Percentiles rank a stretch among this genome's conserved stretches.
phyloP scores from a whole-genome alignment of 192 early-diverging fungal species.

The Coemansia guatemalensis region DNA sequence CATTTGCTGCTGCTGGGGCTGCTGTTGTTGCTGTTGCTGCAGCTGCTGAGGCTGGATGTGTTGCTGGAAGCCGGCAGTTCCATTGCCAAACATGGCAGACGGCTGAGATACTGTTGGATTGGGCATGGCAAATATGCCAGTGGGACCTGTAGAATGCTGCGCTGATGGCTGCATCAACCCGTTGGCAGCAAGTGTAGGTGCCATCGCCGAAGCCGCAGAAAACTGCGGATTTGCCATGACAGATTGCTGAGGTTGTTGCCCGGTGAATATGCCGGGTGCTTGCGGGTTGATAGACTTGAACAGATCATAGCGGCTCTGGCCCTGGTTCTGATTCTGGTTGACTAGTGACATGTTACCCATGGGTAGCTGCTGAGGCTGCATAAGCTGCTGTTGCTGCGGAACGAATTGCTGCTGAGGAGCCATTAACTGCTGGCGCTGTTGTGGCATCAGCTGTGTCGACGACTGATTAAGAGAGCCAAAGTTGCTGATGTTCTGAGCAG shows the following conservation, averaged over 20 bases:
- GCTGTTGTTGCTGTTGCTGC: slow-evolving; percentile 24
- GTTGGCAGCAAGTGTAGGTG: too few species aligned
- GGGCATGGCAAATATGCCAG: slow-evolving; percentile 41
- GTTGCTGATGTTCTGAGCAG: slow-evolving; percentile 33
- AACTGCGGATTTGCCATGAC: slow-evolving; percentile 5
- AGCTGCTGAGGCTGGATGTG: slow-evolving; percentile 12
- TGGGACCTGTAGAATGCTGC: slow-evolving; percentile 12
- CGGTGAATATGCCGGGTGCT: slow-evolving; percentile 35
- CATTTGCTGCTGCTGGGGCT: slow-evolving; percentile 21
- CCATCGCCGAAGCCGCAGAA: neutral
- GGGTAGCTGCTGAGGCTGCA: slow-evolving; percentile 7
- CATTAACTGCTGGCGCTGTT: slow-evolving; percentile 7
- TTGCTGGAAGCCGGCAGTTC: too few species aligned
- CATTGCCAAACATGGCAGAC: slow-evolving; percentile 7
- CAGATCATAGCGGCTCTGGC: slow-evolving; percentile 36
- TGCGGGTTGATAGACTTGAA: slow-evolving; percentile 48
- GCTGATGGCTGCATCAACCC: neutral
- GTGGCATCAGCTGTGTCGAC: slow-evolving; percentile 11
- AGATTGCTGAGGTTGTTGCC: slow-evolving; percentile 25
- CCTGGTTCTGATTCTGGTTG: slow-evolving; percentile 11
- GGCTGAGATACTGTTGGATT: slow-evolving; percentile 31
- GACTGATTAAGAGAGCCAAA: slow-evolving; percentile 29
- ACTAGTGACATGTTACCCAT: slow-evolving; percentile 12
- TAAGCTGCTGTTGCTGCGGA: slow-evolving; percentile 14
- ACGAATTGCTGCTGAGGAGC: too few species aligned